Evolutionary conservation across 2,329 filamentous ascomycete genomes (phyloP), one percentile per base, ranked within the genome.

Genomic region (Penicillium sumatraense): DNA sequence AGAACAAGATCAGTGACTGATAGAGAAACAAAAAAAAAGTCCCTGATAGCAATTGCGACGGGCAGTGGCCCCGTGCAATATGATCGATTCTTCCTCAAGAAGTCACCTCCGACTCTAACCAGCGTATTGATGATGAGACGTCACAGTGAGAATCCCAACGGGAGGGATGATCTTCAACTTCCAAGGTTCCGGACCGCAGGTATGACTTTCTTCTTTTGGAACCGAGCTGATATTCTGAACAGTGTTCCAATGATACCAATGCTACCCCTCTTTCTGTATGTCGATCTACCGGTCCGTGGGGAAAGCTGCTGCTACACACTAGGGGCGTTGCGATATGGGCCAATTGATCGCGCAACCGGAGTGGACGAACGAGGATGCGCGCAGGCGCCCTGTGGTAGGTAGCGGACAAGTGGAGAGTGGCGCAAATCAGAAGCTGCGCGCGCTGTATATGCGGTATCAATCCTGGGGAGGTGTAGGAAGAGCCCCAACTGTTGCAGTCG

Each of bases 241-340:
- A 44, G 41, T 27, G 51, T 63, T 51, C 57, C 55, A 60, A 63
- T 64, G 38, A 45, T 52, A 64, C 55, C 59, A 57, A 49, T 60
- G 51, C 56, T 54, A 65, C 62, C 64, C 66, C 65, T 68, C 66
- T 65, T 51, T 67, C 50, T 51, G 59, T 51, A 58, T 54, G 68
- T 61, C 59, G 68, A 71, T 72, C 67, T 64, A 64, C 58, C 65
- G 57, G 57, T 66, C 58, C 66, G 70, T 67, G 67, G 70, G 68
- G 70, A 64, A 72, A 70, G 67, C 68, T 71, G 66, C 55, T 59
- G 59, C 54, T 58, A 65, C 67, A 64, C 67, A 67, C 53, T 58
- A 59, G 56, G 62, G 53, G 57, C 49, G 60, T 64, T 68, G 66
- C 58, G 58, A 67, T 64, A 58, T 58, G 56, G 58, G 54, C 68